Evolutionary conservation across 2,329 filamentous ascomycete species (phyloP).

Genomic region (Cytospora chrysosperma): DNA sequence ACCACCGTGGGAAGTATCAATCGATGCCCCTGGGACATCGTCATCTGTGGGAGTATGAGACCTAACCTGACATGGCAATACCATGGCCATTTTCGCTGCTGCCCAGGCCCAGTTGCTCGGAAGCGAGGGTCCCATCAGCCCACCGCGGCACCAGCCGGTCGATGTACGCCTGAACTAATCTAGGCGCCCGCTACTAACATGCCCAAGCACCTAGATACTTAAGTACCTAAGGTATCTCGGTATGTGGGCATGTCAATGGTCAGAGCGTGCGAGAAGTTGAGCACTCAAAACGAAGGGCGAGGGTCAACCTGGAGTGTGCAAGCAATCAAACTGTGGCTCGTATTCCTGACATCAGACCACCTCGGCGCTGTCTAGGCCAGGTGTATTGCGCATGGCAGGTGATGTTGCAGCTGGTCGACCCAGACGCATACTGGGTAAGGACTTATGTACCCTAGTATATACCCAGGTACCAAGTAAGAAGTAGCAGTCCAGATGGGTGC

Average conservation of each 20-base stretch:
- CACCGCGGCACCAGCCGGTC: neutral
- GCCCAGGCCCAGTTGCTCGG: neutral
- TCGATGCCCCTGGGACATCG: neutral
- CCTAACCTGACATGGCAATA: neutral
- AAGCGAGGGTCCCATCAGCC: neutral
- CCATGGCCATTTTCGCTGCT: neutral
- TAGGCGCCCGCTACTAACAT: no score
- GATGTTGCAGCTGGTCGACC: neutral
- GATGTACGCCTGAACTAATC: no score
- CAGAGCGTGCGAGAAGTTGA: neutral
- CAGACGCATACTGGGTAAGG: neutral
- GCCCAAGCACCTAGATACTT: neutral
- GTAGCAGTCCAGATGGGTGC: no score
- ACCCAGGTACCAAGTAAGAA: no score
- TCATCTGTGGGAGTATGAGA: neutral
- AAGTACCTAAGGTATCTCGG: neutral
- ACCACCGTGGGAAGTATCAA: neutral
- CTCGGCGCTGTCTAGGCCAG: neutral
- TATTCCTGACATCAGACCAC: neutral
- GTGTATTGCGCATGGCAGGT: no score
- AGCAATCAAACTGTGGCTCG: neutral
- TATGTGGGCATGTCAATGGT: neutral
- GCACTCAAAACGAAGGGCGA: neutral
- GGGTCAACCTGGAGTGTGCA: neutral
- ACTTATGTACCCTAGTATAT: no score